Conservation (phyloP, 805 yeast species). For the Kodamaea fukazawae region DNA sequence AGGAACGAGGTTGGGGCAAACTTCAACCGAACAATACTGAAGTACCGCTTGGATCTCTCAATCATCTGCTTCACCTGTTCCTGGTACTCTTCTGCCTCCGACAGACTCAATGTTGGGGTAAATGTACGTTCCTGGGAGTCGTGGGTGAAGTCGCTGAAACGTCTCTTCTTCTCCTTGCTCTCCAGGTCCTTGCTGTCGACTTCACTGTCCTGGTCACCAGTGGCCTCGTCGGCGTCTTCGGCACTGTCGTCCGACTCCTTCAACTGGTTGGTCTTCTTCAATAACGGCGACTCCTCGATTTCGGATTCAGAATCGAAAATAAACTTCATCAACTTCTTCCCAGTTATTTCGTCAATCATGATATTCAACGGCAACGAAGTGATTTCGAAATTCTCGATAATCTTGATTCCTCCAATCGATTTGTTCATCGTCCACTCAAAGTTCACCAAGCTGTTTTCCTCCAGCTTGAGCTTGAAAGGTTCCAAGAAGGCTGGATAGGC, state of each 20-base stretch:
- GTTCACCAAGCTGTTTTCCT: constrained; percentile 21
- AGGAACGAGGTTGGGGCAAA: constrained; percentile 25
- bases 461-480: constrained; percentile 19
- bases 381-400: constrained; percentile 38
- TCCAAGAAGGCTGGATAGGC: constrained; percentile 32
- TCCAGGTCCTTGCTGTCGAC: no score
- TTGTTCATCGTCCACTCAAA: constrained; percentile 44
- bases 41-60: constrained; percentile 65
- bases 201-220: constrained; percentile 7
- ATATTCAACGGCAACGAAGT: constrained; percentile 37
- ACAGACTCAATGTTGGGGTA: no score
- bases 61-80: constrained; percentile 58
- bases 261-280: constrained; percentile 6
- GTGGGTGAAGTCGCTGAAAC: no score
- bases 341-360: constrained; percentile 39
- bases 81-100: constrained; percentile 16
- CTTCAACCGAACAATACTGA: constrained; percentile 61
- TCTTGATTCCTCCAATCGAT: constrained; percentile 41
- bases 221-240: neutral
- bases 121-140: no score
- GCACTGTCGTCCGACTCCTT: constrained; percentile 13
- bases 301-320: constrained; percentile 30
- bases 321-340: constrained; percentile 35
- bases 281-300: constrained; percentile 22
- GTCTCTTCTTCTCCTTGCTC: no score